A percentile compares a stretch with the other conserved stretches of the same genome.
Evolutionary conservation across 164 flowering plant genomes (phyloP).

Genomic region (Hamamelis virginiana): DNA sequence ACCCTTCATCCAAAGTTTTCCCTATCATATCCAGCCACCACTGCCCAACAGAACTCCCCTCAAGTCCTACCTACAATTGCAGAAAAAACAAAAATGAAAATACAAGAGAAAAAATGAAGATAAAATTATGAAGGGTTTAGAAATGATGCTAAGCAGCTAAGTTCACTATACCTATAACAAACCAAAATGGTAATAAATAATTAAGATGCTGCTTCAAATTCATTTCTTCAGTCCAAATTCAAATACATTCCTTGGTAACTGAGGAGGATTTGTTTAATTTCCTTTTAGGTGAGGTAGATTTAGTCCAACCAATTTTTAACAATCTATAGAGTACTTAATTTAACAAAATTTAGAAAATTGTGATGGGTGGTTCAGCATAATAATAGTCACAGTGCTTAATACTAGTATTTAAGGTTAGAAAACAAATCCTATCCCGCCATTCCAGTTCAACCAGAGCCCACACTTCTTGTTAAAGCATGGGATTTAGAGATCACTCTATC

Average conservation of each 20-base stretch:
- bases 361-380: background rate
- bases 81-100: background rate
- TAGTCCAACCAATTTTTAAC: too few species aligned
- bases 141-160: too few species aligned
- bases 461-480: background rate
- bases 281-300: too few species aligned
- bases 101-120: background rate
- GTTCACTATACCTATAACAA: too few species aligned
- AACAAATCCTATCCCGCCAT: background rate
- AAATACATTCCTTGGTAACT: too few species aligned
- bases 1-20: constrained; percentile 75
- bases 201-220: too few species aligned
- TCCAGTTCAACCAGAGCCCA: background rate
- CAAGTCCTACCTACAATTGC: constrained; percentile 85
- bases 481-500: background rate
- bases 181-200: too few species aligned
- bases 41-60: constrained; percentile 92
- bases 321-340: too few species aligned
- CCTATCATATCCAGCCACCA: constrained; percentile 96
- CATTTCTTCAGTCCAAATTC: too few species aligned
- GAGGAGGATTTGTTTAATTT: too few species aligned
- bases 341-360: too few species aligned
- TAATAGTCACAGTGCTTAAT: background rate
- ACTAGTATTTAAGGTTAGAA: background rate
- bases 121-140: background rate